Conservation (phyloP, 2,329 filamentous ascomycete genomes). For the Eutypa lata region DNA sequence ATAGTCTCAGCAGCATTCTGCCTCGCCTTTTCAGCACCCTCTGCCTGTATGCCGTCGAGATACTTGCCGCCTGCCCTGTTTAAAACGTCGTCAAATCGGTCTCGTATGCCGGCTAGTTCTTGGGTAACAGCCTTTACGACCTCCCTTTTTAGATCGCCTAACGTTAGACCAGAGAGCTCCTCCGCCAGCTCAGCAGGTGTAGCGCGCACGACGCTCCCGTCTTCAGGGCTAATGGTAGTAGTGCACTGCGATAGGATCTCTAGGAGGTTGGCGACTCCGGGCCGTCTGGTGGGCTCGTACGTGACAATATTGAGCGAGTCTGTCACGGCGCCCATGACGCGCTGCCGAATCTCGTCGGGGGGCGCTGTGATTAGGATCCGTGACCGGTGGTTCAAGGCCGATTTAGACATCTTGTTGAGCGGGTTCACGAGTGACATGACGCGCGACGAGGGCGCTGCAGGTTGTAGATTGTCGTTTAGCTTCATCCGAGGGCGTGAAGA, state of each 20-base stretch:
- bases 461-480: too few relatives aligned
- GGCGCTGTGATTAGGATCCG: constrained; percentile 80
- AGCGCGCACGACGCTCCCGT: constrained; percentile 18
- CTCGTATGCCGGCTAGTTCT: constrained; percentile 48
- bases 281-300: constrained; percentile 67
- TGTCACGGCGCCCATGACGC: constrained; percentile 72
- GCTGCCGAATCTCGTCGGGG: constrained; percentile 59
- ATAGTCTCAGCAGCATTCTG: constrained; percentile 59
- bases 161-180: constrained; percentile 34
- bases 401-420: constrained; percentile 90
- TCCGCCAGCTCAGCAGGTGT: constrained; percentile 32
- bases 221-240: background rate
- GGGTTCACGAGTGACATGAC: constrained; percentile 88
- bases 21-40: constrained; percentile 60
- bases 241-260: constrained; percentile 74
- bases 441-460: constrained; percentile 69
- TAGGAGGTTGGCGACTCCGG: constrained; percentile 85
- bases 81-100: constrained; percentile 46
- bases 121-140: constrained; percentile 56
- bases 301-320: constrained; percentile 66
- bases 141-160: constrained; percentile 61
- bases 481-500: too few relatives aligned
- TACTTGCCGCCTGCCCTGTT: constrained; percentile 42
- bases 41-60: constrained; percentile 54
- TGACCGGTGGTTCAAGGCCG: constrained; percentile 65